Evolutionary conservation across 805 yeast species (phyloP).

Genomic region (Komagataella pastoris): DNA sequence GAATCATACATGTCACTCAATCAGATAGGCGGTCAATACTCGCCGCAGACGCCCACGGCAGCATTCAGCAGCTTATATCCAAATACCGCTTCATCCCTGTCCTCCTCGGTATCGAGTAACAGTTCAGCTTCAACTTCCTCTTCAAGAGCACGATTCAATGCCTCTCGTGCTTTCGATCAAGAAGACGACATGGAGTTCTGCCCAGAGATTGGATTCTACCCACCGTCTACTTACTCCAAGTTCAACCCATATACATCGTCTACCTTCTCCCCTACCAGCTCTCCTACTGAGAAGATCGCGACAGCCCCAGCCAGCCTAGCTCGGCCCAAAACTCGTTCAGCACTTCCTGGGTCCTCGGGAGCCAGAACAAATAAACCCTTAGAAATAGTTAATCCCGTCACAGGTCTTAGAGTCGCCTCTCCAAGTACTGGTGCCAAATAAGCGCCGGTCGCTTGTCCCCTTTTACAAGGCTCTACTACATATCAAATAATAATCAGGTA

Average conservation of each 20-base stretch:
- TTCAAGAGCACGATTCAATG: constrained; percentile 36
- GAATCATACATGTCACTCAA: background rate
- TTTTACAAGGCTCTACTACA: background rate
- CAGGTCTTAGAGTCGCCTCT: constrained; percentile 41
- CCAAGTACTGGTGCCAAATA: constrained; percentile 14
- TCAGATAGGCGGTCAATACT: background rate
- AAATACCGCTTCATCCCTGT: background rate
- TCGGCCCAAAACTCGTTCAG: constrained; percentile 2
- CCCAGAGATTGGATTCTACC: constrained; percentile 29
- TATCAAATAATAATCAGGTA: background rate
- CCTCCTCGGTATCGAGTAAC: background rate
- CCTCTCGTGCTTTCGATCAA: constrained; percentile 44
- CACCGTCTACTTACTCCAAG: constrained; percentile 22
- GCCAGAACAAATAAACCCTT: constrained; percentile 47
- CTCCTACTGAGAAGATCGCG: constrained; percentile 16
- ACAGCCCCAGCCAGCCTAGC: background rate
- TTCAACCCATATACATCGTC: constrained; percentile 60
- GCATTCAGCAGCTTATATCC: background rate
- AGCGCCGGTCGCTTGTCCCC: background rate
- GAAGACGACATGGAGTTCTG: constrained; percentile 57
- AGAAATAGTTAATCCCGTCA: constrained; percentile 51
- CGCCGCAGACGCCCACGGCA: background rate
- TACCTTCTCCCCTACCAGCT: constrained; percentile 39
- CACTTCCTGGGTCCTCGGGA: constrained; percentile 33
- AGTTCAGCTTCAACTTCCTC: background rate